These are phyloP conservation scores for Trichophyton verrucosum DNA, from an alignment of 2,329 filamentous ascomycete genomes.

Conservation along the genomic window DNA sequence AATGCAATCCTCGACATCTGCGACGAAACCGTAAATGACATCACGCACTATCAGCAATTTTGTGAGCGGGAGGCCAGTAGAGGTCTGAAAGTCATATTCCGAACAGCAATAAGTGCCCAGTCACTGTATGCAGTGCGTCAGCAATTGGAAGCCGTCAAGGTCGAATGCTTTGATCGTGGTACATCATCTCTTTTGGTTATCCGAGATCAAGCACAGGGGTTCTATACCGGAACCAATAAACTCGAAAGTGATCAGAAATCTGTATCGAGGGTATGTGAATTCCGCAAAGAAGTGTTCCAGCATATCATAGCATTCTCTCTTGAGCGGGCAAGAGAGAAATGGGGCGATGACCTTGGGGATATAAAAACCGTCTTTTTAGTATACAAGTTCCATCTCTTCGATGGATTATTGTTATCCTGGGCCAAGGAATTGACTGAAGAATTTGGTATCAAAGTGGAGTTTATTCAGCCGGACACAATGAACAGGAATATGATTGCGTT, in stretches of 20 bases:
- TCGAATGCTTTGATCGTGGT: neutral
- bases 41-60: neutral
- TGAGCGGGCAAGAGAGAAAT: neutral
- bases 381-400: constrained; percentile 4
- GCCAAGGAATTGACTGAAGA: neutral
- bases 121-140: constrained; percentile 1
- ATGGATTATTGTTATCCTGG: constrained; percentile 3
- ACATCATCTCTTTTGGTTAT: neutral
- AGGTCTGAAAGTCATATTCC: constrained; percentile 1
- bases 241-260: neutral
- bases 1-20: neutral
- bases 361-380: neutral
- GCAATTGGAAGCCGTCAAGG: neutral
- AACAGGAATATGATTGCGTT: constrained; percentile 2
- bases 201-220: constrained; percentile 2
- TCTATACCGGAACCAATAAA: constrained; percentile 1
- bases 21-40: constrained; percentile 3
- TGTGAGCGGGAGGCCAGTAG: neutral
- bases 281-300: neutral
- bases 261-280: neutral
- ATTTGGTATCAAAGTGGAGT: constrained; percentile 4
- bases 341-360: neutral
- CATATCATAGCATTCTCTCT: neutral
- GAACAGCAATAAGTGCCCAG: constrained; percentile 3
- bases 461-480: constrained; percentile 3